Conservation (phyloP, 306 rosid genomes). For the Clitoria ternatea region DNA sequence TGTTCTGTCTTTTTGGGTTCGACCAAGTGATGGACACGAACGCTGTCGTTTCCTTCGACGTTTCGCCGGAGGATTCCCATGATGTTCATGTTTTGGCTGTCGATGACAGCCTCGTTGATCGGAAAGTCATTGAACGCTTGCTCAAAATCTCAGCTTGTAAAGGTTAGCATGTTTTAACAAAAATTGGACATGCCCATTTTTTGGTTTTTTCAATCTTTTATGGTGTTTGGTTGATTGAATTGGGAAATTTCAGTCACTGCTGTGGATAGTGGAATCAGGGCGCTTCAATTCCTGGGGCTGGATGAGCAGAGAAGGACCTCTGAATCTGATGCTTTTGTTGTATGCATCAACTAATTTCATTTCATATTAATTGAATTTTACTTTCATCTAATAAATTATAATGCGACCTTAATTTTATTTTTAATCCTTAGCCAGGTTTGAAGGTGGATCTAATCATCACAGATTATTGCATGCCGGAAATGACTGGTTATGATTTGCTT, state of each 20-base stretch:
- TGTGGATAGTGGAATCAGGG: constrained; percentile 91
- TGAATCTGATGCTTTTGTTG: constrained; percentile 60
- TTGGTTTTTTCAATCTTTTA: not conserved
- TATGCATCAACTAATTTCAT: constrained; percentile 27
- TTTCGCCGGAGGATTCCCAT: constrained; percentile 32
- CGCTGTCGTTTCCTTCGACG: constrained; percentile 43
- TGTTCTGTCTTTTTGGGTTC: not conserved
- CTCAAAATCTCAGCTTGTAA: constrained; percentile 75
- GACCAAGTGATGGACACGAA: constrained; percentile 38
- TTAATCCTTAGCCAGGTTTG: constrained; percentile 30
- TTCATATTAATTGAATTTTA: not conserved
- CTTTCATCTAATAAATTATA: constrained; percentile 4
- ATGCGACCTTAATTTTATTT: not conserved
- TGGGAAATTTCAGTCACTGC: constrained; percentile 64
- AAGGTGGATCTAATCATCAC: constrained; percentile 98
- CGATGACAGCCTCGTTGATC: constrained; percentile 89
- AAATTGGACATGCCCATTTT: not conserved
- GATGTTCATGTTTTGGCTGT: constrained; percentile 93
- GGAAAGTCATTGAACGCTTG: constrained; percentile 80
- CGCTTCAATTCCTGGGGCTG: constrained; percentile 78
- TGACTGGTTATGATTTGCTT: constrained; percentile 93
- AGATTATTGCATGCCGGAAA: constrained; percentile 97
- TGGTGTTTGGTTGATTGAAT: not conserved
- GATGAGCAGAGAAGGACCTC: constrained; percentile 51
- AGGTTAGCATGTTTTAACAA: constrained; percentile 38